A percentile compares a stretch with the other conserved stretches of the same genome.
Evolutionary conservation across 805 yeast genomes (phyloP).

Genomic region (Metschnikowia reukaufii): DNA sequence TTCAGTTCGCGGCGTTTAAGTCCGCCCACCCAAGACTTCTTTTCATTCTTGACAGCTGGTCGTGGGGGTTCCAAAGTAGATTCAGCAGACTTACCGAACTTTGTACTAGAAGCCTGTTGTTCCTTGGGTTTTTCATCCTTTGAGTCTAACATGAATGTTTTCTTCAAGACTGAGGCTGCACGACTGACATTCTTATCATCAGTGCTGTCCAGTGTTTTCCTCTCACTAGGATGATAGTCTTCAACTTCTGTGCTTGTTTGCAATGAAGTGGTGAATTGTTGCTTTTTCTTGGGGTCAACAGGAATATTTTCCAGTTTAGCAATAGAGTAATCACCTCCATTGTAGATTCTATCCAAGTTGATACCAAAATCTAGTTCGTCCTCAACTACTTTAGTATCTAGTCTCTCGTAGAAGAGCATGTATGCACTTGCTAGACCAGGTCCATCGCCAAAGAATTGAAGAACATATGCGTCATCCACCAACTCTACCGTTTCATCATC

Average conservation of each 20-base stretch:
- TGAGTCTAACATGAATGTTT: constrained; percentile 31
- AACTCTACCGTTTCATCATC: constrained; percentile 95
- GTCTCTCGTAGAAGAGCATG: constrained; percentile 69
- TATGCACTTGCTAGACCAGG: constrained; percentile 91
- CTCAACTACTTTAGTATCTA: constrained; percentile 45
- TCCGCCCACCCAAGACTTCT: constrained; percentile 44
- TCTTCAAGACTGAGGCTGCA: constrained; percentile 28
- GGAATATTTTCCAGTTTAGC: constrained; percentile 11
- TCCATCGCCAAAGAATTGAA: constrained; percentile 83
- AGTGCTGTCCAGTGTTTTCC: neutral
- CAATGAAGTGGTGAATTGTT: neutral
- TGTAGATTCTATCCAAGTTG: constrained; percentile 78
- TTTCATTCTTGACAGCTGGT: constrained; percentile 24
- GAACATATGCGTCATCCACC: constrained; percentile 79
- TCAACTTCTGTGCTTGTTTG: neutral
- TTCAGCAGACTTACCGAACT: constrained; percentile 5
- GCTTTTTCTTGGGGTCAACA: constrained; percentile 1
- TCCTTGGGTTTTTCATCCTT: constrained; percentile 14
- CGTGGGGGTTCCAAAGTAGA: constrained; percentile 6
- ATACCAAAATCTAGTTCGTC: constrained; percentile 41
- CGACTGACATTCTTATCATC: constrained; percentile 10
- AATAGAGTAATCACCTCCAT: constrained; percentile 38
- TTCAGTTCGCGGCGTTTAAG: constrained; percentile 32
- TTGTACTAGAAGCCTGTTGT: neutral
- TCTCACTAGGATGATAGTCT: constrained; percentile 1